These are phyloP conservation scores for Erodium texanum DNA, from an alignment of 441 rosid species.

Conservation along the genomic window DNA sequence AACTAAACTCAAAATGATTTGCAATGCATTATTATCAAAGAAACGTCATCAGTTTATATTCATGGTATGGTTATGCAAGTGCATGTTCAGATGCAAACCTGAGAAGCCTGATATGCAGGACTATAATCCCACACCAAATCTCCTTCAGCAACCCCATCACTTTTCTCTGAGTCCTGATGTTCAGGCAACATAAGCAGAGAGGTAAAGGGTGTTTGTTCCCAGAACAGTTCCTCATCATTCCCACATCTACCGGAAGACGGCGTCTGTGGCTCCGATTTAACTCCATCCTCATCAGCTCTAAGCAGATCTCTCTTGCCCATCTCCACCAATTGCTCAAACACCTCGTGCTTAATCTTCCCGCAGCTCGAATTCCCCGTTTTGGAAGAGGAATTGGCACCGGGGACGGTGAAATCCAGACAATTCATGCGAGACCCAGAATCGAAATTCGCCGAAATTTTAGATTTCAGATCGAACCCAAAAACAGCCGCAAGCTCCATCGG, in stretches of 20 bases:
- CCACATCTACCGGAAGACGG: slow-evolving; percentile 20
- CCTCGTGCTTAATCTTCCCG: slow-evolving; percentile 24
- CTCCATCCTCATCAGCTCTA: slow-evolving; percentile 20
- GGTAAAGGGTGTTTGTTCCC: slow-evolving; percentile 19
- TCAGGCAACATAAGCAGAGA: slow-evolving; percentile 19
- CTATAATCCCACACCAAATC: slow-evolving; percentile 26
- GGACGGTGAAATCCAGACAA: slow-evolving; percentile 27
- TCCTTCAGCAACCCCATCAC: slow-evolving; percentile 18
- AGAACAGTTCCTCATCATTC: slow-evolving; percentile 12
- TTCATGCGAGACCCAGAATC: slow-evolving; percentile 19
- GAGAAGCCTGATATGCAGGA: slow-evolving; percentile 21
- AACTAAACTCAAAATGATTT: not conserved
- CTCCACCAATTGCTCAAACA: slow-evolving; percentile 27
- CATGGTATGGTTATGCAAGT: not conserved
- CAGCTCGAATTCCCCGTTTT: slow-evolving; percentile 5
- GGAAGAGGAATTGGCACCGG: slow-evolving; percentile 20
- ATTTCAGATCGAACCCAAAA: slow-evolving; percentile 25
- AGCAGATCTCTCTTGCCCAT: slow-evolving; percentile 23
- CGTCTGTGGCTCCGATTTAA: slow-evolving; percentile 23
- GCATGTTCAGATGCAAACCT: slow-evolving; percentile 19
- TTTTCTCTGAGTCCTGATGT: slow-evolving; percentile 2
- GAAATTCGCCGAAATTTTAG: slow-evolving; percentile 16
- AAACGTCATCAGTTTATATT: not conserved
- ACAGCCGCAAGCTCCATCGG: slow-evolving; percentile 27
- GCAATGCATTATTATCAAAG: not conserved